phyloP scores from a whole-genome alignment of 148 eudicot genomes.

The Limonium bicolor region DNA sequence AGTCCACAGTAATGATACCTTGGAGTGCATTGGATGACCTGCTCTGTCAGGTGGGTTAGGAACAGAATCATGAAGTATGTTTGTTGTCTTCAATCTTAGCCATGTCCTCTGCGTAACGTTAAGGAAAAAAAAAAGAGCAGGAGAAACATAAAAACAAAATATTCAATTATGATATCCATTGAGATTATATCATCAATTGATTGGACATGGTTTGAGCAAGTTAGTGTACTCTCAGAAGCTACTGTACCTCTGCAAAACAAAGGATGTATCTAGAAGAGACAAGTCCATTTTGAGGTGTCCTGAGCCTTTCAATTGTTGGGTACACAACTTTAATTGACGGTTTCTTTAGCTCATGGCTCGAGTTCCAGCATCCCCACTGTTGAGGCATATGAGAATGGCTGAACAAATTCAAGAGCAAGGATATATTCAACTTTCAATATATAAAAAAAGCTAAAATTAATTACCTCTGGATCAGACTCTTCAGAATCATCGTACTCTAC shows the following conservation, averaged over 20 bases:
- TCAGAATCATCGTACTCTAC: conserved; percentile 46
- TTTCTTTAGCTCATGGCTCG: conserved; percentile 51
- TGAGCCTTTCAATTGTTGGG: conserved; percentile 81
- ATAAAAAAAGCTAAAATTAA: background rate
- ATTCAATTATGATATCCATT: no score
- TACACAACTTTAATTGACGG: conserved; percentile 65
- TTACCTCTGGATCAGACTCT: conserved; percentile 93
- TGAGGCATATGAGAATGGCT: conserved; percentile 8
- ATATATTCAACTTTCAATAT: background rate
- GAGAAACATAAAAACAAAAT: background rate
- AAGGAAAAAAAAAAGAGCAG: background rate
- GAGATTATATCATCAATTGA: no score
- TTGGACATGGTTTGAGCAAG: background rate
- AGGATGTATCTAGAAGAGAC: conserved; percentile 44
- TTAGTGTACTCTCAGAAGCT: background rate
- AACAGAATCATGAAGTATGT: conserved; percentile 68
- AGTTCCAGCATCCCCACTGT: conserved; percentile 94
- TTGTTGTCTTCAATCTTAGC: conserved; percentile 49
- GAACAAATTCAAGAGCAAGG: background rate
- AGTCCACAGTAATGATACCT: conserved; percentile 30
- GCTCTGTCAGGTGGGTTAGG: conserved; percentile 54
- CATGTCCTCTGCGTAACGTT: conserved; percentile 66
- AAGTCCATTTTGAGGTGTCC: conserved; percentile 55
- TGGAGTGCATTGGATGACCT: conserved; percentile 82
- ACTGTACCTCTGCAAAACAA: conserved; percentile 72